phyloP scores from a whole-genome alignment of 129 eudicot genomes.

The Saussurea involucrata region DNA sequence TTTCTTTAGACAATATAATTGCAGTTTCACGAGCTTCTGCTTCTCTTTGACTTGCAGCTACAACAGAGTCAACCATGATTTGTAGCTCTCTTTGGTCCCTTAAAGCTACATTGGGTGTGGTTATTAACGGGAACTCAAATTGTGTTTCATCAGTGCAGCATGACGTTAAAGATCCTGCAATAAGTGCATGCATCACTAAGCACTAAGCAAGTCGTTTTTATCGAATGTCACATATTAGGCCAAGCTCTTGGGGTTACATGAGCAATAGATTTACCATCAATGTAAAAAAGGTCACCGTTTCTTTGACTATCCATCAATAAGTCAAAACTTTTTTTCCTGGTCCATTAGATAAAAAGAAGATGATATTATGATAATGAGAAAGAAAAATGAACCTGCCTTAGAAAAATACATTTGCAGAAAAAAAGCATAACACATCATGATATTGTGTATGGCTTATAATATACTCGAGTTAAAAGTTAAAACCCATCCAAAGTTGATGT shows the following conservation, averaged over 20 bases:
- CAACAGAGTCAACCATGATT: too few species aligned
- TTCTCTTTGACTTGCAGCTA: too few species aligned
- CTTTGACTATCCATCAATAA: too few species aligned
- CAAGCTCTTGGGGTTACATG: background rate
- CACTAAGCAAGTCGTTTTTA: background rate
- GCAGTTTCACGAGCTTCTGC: too few species aligned
- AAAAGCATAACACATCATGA: background rate
- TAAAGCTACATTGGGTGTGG: too few species aligned
- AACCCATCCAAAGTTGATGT: too few species aligned
- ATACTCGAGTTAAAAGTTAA: too few species aligned
- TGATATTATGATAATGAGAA: slow-evolving; percentile 1
- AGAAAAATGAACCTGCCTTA: background rate
- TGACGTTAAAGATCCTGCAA: slow-evolving; percentile 66
- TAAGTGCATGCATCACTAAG: background rate
- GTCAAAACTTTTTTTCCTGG: slow-evolving; percentile 46
- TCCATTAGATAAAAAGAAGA: slow-evolving; percentile 14
- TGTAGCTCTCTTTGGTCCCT: too few species aligned
- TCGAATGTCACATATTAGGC: background rate
- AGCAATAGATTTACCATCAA: too few species aligned
- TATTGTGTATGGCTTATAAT: background rate
- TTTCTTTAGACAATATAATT: too few species aligned
- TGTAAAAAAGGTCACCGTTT: too few species aligned
- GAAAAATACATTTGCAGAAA: slow-evolving; percentile 5
- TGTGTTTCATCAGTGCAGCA: slow-evolving; percentile 34
- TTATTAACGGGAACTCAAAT: too few species aligned